Evolutionary conservation across 495 filamentous ascomycete genomes (phyloP), one percentile per base, ranked within the genome.

Genomic region (Aspergillus hancockii): DNA sequence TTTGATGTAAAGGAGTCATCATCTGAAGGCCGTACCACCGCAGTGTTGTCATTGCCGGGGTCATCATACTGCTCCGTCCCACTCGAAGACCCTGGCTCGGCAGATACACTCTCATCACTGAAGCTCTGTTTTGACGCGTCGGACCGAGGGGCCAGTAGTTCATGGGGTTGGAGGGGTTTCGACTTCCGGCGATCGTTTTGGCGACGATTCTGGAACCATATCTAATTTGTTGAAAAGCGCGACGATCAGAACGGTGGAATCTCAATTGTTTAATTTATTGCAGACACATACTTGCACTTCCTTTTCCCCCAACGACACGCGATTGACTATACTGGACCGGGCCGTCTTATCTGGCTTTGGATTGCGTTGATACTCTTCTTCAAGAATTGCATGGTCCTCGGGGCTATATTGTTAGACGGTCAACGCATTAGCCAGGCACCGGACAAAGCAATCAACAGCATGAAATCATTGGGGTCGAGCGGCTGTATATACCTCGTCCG

Each of bases 161-260:
- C 91, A 66, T 95, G 86, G 22, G 90, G 87, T 30, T 91, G 82
- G 19, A 97, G 79, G 25, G 94, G 94, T 60, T 91, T 89, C 54
- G 92, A 90, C 78, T 93, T 96, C 57, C 95, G 85, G 55, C 95
- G 85, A 66, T 92, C 88, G 74, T 92, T 96, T 70, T 99, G 95
- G 60, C 95, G 85, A 69, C 93, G 87, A 66, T 99, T 99, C 70
- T 98, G 95, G 74, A 99, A 99, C 95, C 95, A 99, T 64, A 99
- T 97, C 94, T 98, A 70, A 31, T 57, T 14, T 31, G 41, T 34
- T 45, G 49, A 30, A 52, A 49, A 58, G 58, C 36, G 58, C 36
- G 54, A 49, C 41, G 60, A 60, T 65, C 52, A 63, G 43, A 59
- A 36, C 25, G 23, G 43, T 57, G 53, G 45, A 58, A 63, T 9